Evolutionary conservation across 169 alveolate species (phyloP).

Genomic region (Sarcocystis neurona): DNA sequence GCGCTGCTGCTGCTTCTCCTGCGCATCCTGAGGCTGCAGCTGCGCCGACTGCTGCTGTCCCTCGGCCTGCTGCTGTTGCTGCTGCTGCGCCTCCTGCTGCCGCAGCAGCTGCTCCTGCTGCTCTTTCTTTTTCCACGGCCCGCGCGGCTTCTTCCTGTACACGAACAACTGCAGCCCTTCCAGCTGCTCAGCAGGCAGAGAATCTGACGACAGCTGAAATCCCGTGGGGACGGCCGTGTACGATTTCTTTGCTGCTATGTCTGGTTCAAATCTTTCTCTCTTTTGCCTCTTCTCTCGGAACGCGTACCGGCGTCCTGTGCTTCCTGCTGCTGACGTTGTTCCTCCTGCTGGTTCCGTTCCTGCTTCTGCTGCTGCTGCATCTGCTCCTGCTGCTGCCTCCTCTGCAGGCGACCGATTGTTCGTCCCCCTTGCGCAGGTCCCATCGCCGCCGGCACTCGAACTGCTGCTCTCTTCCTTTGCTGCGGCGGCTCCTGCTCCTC

Average conservation of each 20-base stretch:
- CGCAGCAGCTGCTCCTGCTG: background rate
- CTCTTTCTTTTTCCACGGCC: background rate
- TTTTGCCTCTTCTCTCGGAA: conserved; percentile 27
- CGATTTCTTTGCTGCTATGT: conserved; percentile 8
- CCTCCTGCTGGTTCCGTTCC: background rate
- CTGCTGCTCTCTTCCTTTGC: too few relatives aligned
- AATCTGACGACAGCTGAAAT: background rate
- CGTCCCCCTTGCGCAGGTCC: too few relatives aligned
- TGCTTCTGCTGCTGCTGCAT: background rate
- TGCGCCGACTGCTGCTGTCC: background rate
- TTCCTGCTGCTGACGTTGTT: background rate
- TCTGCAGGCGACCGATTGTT: too few relatives aligned
- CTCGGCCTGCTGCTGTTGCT: background rate
- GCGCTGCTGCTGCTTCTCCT: background rate
- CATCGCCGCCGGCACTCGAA: too few relatives aligned
- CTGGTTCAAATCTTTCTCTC: conserved; percentile 27
- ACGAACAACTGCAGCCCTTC: conserved; percentile 25
- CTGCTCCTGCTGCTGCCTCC: too few relatives aligned
- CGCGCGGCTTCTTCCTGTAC: conserved; percentile 12
- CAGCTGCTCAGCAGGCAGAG: conserved; percentile 10
- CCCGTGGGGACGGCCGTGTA: conserved; percentile 33
- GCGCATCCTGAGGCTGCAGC: background rate
- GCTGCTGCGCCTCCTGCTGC: background rate
- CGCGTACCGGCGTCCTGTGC: background rate
- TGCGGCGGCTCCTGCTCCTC: too few relatives aligned